A percentile compares a stretch with the other conserved stretches of the same genome.
These are phyloP conservation scores for Candida maesae DNA, from an alignment of 805 yeast genomes.

Conservation along the genomic window DNA sequence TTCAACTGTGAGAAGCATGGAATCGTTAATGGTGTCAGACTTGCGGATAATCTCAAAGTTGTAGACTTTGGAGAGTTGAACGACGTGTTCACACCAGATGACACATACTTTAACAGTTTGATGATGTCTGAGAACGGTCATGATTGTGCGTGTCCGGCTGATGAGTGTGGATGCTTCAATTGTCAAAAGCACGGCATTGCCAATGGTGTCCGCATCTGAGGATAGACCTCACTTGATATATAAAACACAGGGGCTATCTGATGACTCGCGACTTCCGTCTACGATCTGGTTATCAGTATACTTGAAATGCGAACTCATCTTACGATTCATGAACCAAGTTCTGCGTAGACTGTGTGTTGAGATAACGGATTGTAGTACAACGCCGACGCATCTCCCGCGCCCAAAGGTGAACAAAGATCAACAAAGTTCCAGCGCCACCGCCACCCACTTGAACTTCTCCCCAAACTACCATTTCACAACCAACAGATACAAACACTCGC, in stretches of 20 bases:
- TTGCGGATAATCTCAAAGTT: slow-evolving; percentile 15
- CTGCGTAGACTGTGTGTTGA: no score
- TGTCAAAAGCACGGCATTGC: slow-evolving; percentile 22
- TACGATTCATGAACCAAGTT: no score
- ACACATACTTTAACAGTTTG: background rate
- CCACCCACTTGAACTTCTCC: slow-evolving; percentile 5
- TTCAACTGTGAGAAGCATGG: slow-evolving; percentile 24
- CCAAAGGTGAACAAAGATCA: background rate
- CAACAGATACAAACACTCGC: background rate
- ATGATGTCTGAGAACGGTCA: slow-evolving; percentile 8
- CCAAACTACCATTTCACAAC: background rate
- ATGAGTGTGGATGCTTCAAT: slow-evolving; percentile 23
- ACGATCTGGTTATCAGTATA: no score
- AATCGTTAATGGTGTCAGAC: slow-evolving; percentile 22
- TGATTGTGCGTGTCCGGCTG: slow-evolving; percentile 23
- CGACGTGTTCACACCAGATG: background rate
- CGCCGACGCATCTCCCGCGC: background rate
- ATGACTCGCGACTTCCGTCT: no score
- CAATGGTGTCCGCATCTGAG: slow-evolving; percentile 14
- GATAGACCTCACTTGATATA: no score
- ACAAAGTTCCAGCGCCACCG: slow-evolving; percentile 11
- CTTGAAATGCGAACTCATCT: no score
- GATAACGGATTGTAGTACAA: no score
- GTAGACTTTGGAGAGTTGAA: background rate
- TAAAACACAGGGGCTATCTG: no score